Base-by-base conservation (phyloP, 2,329 filamentous ascomycete species). In the Paecilomyces fulvus region DNA sequence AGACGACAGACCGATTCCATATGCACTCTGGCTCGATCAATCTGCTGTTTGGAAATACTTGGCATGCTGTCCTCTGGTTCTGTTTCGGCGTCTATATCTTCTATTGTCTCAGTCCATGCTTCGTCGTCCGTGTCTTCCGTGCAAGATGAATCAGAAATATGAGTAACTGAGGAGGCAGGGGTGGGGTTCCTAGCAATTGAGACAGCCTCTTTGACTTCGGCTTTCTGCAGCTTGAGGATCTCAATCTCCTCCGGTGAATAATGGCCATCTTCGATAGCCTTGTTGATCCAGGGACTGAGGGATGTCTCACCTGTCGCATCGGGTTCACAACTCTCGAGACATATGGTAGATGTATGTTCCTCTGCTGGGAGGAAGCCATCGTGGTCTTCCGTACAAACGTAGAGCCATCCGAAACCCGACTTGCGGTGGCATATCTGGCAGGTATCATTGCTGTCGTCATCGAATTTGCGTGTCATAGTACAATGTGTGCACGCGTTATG, bases 391-490 rank as follows among this genome's bases (percentile, higher is more conserved):
- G 79, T 81, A 70, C 90, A 94, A 58, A 80, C 77, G 69, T 89
- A 94, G 21, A 94, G 73, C 82, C 87, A 94, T 25, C 88, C 87
- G 54, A 86, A 77, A 14, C 77, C 72, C 0, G 86, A 81, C 1
- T 70, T 69, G 46, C 73, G 72, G 43, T 74, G 73, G 64, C 89
- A 94, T 23, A 77, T 66, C 7, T 78, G 72, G 71, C 89, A 94
- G 17, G 69, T 65, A 28, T 77, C 67, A 20, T 72, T 57, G 31
- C 79, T 80, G 63, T 85, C 58, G 1, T 62, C 53, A 52, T 67
- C 68, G 56, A 62, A 88, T 49, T 89, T 70, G 28, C 86, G 83
- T 9, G 83, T 82, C 80, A 90, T 85, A 55, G 79, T 84, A 50
- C 84, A 73, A 66, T 92, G 88, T 2, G 83, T 88, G 70, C 88